These are phyloP conservation scores for Colletotrichum phormii DNA, from an alignment of 2,329 filamentous ascomycete genomes.

Conservation along the genomic window DNA sequence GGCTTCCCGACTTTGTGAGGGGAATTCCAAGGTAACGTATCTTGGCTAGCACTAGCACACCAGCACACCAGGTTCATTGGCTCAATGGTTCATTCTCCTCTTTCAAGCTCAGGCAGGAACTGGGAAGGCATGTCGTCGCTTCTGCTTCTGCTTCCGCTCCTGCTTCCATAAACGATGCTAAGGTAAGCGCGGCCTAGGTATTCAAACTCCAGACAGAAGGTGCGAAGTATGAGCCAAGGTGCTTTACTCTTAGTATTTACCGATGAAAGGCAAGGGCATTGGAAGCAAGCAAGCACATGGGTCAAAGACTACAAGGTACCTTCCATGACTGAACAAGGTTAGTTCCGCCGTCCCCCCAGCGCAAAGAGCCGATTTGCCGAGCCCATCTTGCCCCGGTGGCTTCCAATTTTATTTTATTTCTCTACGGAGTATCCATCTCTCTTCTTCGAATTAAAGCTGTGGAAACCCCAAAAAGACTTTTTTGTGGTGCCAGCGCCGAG, in stretches of 20 bases:
- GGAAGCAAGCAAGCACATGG: neutral
- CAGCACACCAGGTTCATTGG: too few relatives aligned
- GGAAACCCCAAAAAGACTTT: neutral
- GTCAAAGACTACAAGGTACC: neutral
- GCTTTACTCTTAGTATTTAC: too few relatives aligned
- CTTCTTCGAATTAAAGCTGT: conserved; percentile 21
- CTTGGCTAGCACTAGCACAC: neutral
- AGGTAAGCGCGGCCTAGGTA: neutral
- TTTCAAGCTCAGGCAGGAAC: neutral
- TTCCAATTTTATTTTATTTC: conserved; percentile 17
- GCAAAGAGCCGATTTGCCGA: conserved; percentile 31
- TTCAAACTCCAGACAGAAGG: neutral
- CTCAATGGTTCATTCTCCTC: too few relatives aligned
- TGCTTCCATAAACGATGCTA: neutral
- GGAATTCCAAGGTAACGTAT: neutral
- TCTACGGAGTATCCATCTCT: neutral
- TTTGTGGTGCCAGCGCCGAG: neutral
- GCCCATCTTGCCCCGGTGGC: neutral
- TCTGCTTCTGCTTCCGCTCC: neutral
- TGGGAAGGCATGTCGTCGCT: neutral
- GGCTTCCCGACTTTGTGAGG: neutral
- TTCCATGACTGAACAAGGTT: neutral
- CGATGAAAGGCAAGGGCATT: neutral
- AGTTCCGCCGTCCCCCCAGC: neutral
- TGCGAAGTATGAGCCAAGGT: too few relatives aligned